These are phyloP conservation scores for Lepidium africanum DNA, from an alignment of 345 rosid genomes.

Conservation along the genomic window DNA sequence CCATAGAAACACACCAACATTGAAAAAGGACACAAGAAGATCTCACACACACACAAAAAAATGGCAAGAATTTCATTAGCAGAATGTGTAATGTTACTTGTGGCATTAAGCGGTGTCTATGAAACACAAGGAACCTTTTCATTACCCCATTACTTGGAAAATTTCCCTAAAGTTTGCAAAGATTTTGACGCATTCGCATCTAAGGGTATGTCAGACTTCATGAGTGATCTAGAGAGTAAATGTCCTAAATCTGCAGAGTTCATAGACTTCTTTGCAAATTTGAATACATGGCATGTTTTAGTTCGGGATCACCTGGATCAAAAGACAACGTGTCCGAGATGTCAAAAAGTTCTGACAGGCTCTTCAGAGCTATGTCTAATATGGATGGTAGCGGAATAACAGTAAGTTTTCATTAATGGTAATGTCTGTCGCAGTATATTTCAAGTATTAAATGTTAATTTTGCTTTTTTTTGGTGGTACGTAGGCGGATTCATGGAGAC, in stretches of 20 bases:
- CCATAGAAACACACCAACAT: neutral
- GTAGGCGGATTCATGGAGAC: neutral
- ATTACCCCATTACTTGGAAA: neutral
- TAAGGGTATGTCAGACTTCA: constrained; percentile 1
- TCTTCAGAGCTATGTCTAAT: neutral
- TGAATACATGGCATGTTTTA: constrained; percentile 6
- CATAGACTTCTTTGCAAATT: constrained; percentile 1
- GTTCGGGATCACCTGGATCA: neutral
- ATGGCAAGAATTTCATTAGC: constrained; percentile 11
- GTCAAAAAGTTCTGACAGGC: neutral
- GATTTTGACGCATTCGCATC: neutral
- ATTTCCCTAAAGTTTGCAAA: constrained; percentile 8
- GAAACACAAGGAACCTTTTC: constrained; percentile 11
- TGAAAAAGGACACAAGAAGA: neutral
- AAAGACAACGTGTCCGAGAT: neutral
- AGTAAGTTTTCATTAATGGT: neutral
- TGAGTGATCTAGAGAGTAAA: neutral
- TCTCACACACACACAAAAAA: neutral
- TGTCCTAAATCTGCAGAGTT: constrained; percentile 6
- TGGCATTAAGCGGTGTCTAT: constrained; percentile 1
- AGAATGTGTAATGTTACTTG: constrained; percentile 1
- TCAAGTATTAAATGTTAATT: too few relatives aligned
- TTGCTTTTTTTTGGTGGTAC: too few relatives aligned
- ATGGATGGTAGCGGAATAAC: neutral
- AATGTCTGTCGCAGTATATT: too few relatives aligned